Base-by-base conservation (phyloP, 495 filamentous ascomycete genomes). In the Hypoxylon rickii region DNA sequence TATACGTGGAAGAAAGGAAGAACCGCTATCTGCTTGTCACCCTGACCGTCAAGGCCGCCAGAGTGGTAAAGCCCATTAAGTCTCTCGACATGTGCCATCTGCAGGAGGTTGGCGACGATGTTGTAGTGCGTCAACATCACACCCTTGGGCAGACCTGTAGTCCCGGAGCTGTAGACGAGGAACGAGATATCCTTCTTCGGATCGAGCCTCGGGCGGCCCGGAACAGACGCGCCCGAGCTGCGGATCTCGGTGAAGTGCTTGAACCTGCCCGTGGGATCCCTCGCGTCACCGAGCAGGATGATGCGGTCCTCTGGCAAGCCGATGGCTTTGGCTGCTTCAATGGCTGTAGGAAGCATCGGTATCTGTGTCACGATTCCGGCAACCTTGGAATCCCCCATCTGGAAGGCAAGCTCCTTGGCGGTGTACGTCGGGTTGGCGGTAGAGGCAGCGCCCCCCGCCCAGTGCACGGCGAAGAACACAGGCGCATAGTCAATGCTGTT, bases 1-100 rank as follows among this genome's bases (percentile, higher is more conserved):
- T 96, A 97, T 53, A 86, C 94, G 70, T 97, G 93, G 73, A 92
- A 97, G 67, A 98, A 96, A 0, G 94, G 81, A n/a, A 97, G 64
- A 51, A 97, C 87, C 1, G 87, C 90, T 33, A 97, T 63, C 15
- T 94, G 68, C 15, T 76, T 82, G 63, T 95, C 90, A 1, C 87
- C 86, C 34, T 83, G 72, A 0, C 83, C 83, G 67, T 86, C 82
- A 12, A 67, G 52, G 2, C 86, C 83, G 70, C 83, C 84, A 2
- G 66, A 76, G 51, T 90, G 65, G 37, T 87, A 76, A 1, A 72
- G 73, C 1, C 73, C 79, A 22, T 68, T 68, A 5, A 61, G 50
- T 0, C 22, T 8, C 31, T 96, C 90, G 1, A 75, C 81, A 19
- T 74, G 72, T 7, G 71, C 76, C 7, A 83, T 65, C 58, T 78